These are phyloP conservation scores for Pisolithus microcarpus DNA, from an alignment of 768 basidiomycete species.

Conservation along the genomic window DNA sequence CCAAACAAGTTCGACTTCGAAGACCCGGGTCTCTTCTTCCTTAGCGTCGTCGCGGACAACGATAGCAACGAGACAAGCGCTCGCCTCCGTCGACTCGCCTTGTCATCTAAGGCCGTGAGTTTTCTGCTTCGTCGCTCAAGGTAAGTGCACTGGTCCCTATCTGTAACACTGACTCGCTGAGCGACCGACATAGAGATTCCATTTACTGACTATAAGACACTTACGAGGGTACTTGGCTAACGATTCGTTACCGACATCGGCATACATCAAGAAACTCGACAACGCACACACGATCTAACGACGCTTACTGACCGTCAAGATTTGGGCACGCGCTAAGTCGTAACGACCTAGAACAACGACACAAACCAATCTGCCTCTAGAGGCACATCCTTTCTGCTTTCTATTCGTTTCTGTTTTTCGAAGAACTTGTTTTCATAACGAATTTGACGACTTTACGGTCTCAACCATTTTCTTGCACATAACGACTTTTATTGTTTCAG, in stretches of 20 bases:
- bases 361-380: slow-evolving; percentile 1
- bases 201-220: slow-evolving; percentile 15
- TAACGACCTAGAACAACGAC: slow-evolving; percentile 21
- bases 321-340: slow-evolving; percentile 11
- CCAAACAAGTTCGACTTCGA: slow-evolving; percentile 30
- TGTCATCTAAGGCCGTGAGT: slow-evolving; percentile 22
- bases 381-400: background rate
- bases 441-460: slow-evolving; percentile 16
- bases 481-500: slow-evolving; percentile 17
- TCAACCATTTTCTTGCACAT: slow-evolving; percentile 14
- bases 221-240: slow-evolving; percentile 20
- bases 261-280: slow-evolving; percentile 10
- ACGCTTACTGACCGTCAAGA: slow-evolving; percentile 11
- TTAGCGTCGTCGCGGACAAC: slow-evolving; percentile 15
- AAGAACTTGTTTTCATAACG: slow-evolving; percentile 19
- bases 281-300: slow-evolving; percentile 11
- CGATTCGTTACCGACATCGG: slow-evolving; percentile 12
- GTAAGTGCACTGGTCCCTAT: slow-evolving; percentile 10
- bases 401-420: slow-evolving; percentile 9
- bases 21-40: slow-evolving; percentile 9
- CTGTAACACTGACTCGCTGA: background rate
- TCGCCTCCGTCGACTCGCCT: slow-evolving; percentile 17
- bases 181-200: slow-evolving; percentile 9
- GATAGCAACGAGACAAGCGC: slow-evolving; percentile 13
- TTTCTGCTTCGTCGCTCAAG: slow-evolving; percentile 14